Percentiles rank a stretch among this genome's conserved stretches.
Evolutionary conservation across 2,329 filamentous ascomycete species (phyloP).

Genomic region (Talaromyces islandicus): DNA sequence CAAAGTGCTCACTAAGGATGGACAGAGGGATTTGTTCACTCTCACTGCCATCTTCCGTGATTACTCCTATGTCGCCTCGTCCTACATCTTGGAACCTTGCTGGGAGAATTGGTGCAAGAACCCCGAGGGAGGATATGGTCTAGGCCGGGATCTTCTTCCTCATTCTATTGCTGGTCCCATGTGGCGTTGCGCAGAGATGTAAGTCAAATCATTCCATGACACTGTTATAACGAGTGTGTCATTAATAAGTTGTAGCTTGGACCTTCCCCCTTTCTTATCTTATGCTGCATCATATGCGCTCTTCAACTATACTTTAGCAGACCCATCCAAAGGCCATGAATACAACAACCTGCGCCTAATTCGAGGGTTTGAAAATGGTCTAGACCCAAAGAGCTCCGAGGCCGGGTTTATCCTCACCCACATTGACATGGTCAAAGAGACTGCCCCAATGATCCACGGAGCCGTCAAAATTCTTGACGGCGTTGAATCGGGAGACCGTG

Average conservation of each 20-base stretch:
- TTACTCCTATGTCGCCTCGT: conserved; percentile 84
- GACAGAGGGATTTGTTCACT: conserved; percentile 64
- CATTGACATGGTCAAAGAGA: conserved; percentile 90
- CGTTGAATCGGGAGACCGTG: conserved; percentile 44
- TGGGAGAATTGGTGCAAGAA: conserved; percentile 61
- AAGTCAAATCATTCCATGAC: conserved; percentile 39
- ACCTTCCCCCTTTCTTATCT: conserved; percentile 91
- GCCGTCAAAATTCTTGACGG: conserved; percentile 61
- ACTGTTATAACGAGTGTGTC: neutral
- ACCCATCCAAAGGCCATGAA: conserved; percentile 47
- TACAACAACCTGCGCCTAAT: conserved; percentile 71
- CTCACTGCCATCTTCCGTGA: conserved; percentile 87
- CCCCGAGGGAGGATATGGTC: conserved; percentile 65
- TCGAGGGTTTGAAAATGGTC: conserved; percentile 83
- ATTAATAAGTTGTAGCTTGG: conserved; percentile 40
- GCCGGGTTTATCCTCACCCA: conserved; percentile 95
- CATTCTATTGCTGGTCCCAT: conserved; percentile 72
- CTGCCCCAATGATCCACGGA: conserved; percentile 69
- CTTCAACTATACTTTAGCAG: conserved; percentile 58
- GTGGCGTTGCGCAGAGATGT: conserved; percentile 78
- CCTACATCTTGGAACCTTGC: conserved; percentile 87
- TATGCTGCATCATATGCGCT: conserved; percentile 61
- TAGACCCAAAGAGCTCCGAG: conserved; percentile 81
- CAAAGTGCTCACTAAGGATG: conserved; percentile 47
- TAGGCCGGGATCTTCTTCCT: conserved; percentile 69